Evolutionary conservation across 2,329 filamentous ascomycete species (phyloP).

Genomic region (Fusarium irregulare): DNA sequence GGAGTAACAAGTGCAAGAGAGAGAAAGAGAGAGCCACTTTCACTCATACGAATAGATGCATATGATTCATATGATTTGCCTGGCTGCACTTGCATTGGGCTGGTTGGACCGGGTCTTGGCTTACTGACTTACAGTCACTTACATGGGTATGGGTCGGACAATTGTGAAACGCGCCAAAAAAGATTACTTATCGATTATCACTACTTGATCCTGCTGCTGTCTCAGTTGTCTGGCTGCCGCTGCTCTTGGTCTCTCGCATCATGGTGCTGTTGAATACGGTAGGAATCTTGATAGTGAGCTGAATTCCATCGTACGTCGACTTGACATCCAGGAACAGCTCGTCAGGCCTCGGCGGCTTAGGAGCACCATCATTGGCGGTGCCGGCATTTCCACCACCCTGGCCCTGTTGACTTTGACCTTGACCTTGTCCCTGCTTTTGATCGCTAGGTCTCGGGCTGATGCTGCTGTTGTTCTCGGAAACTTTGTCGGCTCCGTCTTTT

Average conservation of each 20-base stretch:
- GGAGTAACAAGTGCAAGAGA: background rate
- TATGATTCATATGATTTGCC: conserved; percentile 22
- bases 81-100: background rate
- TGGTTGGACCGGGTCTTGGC: conserved; percentile 5
- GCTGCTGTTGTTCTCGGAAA: conserved; percentile 16
- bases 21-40: conserved; percentile 10
- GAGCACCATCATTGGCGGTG: background rate
- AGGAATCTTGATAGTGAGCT: conserved; percentile 67
- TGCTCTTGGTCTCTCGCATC: conserved; percentile 24
- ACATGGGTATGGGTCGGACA: conserved; percentile 27
- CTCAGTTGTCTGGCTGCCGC: conserved; percentile 15
- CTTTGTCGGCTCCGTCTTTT: conserved; percentile 11
- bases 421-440: background rate
- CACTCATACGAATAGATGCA: conserved; percentile 24
- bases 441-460: background rate
- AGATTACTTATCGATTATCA: conserved; percentile 32
- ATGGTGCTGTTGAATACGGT: conserved; percentile 61
- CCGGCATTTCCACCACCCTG: conserved; percentile 4
- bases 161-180: conserved; percentile 36
- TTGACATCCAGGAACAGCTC: conserved; percentile 69
- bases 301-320: conserved; percentile 68
- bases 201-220: conserved; percentile 2
- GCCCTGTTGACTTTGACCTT: conserved; percentile 2
- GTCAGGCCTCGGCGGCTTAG: conserved; percentile 54
- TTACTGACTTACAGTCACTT: conserved; percentile 14